These are phyloP conservation scores for Starmerella khaoyaiensis DNA, from an alignment of 805 yeast species.

Conservation along the genomic window DNA sequence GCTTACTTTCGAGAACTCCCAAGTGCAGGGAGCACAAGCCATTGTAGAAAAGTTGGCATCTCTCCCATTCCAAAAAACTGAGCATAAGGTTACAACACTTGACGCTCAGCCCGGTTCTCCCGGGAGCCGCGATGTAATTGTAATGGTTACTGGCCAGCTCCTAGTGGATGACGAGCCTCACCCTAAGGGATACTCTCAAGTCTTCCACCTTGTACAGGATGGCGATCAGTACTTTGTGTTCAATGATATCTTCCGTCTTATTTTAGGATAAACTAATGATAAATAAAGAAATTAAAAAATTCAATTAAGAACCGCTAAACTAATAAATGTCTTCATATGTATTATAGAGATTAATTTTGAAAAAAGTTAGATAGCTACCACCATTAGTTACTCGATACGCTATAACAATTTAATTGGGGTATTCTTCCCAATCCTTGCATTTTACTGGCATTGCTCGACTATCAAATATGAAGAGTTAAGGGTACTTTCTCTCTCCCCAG, in stretches of 20 bases:
- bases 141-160: constrained; percentile 94
- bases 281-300: too few relatives aligned
- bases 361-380: too few relatives aligned
- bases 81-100: constrained; percentile 83
- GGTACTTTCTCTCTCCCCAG: too few relatives aligned
- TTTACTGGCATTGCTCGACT: too few relatives aligned
- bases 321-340: too few relatives aligned
- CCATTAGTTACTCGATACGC: too few relatives aligned
- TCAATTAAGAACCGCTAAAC: too few relatives aligned
- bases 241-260: constrained; percentile 89
- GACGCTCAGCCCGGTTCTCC: constrained; percentile 98
- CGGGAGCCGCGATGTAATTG: constrained; percentile 73
- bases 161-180: constrained; percentile 87
- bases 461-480: too few relatives aligned
- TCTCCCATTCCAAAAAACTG: constrained; percentile 84
- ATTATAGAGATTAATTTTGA: too few relatives aligned
- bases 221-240: constrained; percentile 82
- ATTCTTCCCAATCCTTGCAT: too few relatives aligned
- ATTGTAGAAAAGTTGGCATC: constrained; percentile 85
- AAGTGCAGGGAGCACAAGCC: constrained; percentile 84
- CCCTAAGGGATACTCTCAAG: constrained; percentile 94
- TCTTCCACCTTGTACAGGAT: constrained; percentile 92
- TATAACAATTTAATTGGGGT: too few relatives aligned
- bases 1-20: constrained; percentile 92
- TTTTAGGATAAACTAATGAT: constrained; percentile 13